Base-by-base conservation (phyloP, 495 filamentous ascomycete species). In the Jackrogersella minutella region DNA sequence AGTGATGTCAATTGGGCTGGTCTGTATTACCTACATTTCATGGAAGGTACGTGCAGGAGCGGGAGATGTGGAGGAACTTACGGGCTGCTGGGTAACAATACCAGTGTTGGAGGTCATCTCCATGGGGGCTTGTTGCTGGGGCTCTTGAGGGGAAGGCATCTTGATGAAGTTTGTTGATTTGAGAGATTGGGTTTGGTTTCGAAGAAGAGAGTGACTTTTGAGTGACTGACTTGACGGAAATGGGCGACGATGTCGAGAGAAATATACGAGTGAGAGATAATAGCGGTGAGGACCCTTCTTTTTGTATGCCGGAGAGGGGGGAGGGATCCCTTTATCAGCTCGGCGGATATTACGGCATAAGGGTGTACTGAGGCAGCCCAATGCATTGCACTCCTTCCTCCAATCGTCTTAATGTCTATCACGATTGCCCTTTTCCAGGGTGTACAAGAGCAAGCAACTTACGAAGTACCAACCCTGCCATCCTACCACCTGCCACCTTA, bases 71-170 rank as follows among this genome's bases (percentile, higher is more conserved):
- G 24, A 14, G 22, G 26, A 21, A 69, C 73, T 19, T 71, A 76
- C 73, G 13, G 73, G 73, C 55, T 76, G 71, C 52, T 74, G 71
- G 17, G 64, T 59, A 56, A 76, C 64, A 34, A 74, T 54, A 59
- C 70, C 70, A 19, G 52, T 28, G 16, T 58, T 46, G 39, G 65
- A 52, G 19, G 64, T 63, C 64, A 70, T 64, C 69, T 74, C 71
- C 73, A 76, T 76, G 51, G 73, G 71, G 62, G 67, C 72, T 67
- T 76, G 71, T 56, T 74, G 73, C 53, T 70, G 71, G 41, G 73
- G 73, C 36, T 69, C 71, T 64, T 76, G 53, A 47, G 62, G 50
- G 26, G 64, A 26, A 66, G 71, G 69, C 73, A 76, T 76, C 5
- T 62, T 69, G 60, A 53, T 43, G 40, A n/a, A 40, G 11, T 2